These are phyloP conservation scores for Leishmania tarentolae DNA, from an alignment of 208 protist genomes.

Conservation along the genomic window DNA sequence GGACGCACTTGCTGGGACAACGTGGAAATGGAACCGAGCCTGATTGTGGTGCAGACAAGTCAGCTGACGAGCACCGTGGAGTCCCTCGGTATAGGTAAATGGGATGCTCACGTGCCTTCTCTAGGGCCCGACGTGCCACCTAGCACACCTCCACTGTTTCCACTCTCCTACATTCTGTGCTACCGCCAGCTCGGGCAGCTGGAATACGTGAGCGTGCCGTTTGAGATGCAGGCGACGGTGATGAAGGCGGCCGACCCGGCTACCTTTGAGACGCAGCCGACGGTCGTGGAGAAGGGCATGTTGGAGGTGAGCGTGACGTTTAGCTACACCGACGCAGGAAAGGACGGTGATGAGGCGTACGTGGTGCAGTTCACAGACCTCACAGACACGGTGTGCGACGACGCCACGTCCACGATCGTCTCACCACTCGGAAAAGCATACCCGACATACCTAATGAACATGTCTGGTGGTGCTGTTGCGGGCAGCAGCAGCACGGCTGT, in stretches of 20 bases:
- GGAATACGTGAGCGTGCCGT: constrained; percentile 80
- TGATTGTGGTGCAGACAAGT: constrained; percentile 45
- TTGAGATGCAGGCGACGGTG: constrained; percentile 9
- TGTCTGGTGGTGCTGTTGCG: constrained; percentile 39
- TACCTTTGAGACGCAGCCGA: constrained; percentile 58
- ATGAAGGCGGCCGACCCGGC: constrained; percentile 52
- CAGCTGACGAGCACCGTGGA: constrained; percentile 23
- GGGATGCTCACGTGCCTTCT: constrained; percentile 78
- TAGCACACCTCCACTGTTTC: constrained; percentile 46
- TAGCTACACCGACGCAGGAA: constrained; percentile 25
- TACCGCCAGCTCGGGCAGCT: constrained; percentile 71
- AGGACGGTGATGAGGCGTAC: constrained; percentile 70
- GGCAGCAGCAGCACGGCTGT: constrained; percentile 52
- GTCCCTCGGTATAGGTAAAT: constrained; percentile 26
- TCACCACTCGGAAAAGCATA: constrained; percentile 34
- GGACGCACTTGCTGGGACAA: constrained; percentile 81
- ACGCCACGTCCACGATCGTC: constrained; percentile 42
- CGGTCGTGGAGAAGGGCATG: constrained; percentile 57
- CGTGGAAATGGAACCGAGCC: constrained; percentile 14
- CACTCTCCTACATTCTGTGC: constrained; percentile 72
- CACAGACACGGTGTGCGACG: constrained; percentile 77
- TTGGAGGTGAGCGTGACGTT: constrained; percentile 62
- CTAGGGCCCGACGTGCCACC: constrained; percentile 67
- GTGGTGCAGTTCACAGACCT: constrained; percentile 62
- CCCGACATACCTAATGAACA: constrained; percentile 61